Base-by-base conservation (phyloP, 352 stramenopile species). In the Elongisporangium prolatum region DNA sequence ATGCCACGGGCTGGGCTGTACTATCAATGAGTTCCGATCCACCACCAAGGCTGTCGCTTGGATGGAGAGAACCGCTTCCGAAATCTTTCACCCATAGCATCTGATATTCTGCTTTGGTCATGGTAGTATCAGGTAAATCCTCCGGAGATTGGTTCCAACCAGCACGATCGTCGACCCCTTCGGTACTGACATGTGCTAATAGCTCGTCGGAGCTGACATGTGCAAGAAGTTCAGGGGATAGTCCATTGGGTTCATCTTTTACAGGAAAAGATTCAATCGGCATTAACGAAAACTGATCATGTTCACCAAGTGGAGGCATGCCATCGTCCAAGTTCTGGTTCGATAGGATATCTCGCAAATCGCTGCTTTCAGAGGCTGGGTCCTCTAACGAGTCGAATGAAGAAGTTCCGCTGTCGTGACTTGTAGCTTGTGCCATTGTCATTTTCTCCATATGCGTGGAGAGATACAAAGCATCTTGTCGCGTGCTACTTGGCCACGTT, bases 391-490 rank as follows among this genome's bases (percentile, higher is more conserved):
- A 44, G 34, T 44, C 34, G 34, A 44, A 44, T 44, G 34, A 44
- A 44, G 34, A 44, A 44, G 34, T 44, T 44, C 34, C 34, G 17
- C 34, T 44, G 4, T 44, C 34, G 34, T 44, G 34, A 44, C 34
- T 44, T 47, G 52, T 24, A 24, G 25, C 57, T 24, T 78, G 72
- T 0, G 65, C 53, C 74, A 89, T 75, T 13, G 77, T 75, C 75
- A 89, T 87, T 62, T 80, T 84, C 62, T 89, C 71, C 68, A 89
- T 67, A 61, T 88, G 73, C 10, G 62, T 74, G 4, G 80, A 81
- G 34, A 89, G 67, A 52, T 80, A 82, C 55, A 72, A 60, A 4
- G 69, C 65, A 53, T 84, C 67, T 2, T 50, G 57, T 3, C 70
- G 60, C 11, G 20, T 61, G 60, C 28, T 63, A 47, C 22, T 70